A percentile compares a stretch with the other conserved stretches of the same genome.
Conservation (phyloP, 2,329 filamentous ascomycete genomes). For the Xylariomycetidae sp. region DNA sequence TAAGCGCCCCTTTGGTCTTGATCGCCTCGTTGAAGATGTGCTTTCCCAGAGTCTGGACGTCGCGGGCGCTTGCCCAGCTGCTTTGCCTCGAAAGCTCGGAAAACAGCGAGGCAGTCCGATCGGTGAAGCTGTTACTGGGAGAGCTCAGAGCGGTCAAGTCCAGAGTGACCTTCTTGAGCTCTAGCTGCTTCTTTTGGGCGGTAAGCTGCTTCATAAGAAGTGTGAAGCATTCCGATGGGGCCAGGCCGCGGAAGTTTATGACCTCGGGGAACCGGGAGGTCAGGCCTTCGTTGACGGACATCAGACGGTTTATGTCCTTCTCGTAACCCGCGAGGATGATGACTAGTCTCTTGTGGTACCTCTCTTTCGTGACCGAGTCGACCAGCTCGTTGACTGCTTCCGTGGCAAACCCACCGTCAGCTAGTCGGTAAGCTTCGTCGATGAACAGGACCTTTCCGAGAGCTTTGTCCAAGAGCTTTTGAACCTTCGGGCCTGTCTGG, state of each 20-base stretch:
- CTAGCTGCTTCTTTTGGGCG: slow-evolving; percentile 21
- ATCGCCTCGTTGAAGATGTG: slow-evolving; percentile 40
- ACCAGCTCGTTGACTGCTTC: slow-evolving; percentile 51
- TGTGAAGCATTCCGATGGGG: slow-evolving; percentile 35
- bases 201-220: slow-evolving; percentile 32
- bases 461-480: slow-evolving; percentile 44
- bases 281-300: slow-evolving; percentile 58
- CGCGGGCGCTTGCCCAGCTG: slow-evolving; percentile 60
- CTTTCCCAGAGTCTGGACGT: slow-evolving; percentile 52
- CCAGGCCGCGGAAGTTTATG: slow-evolving; percentile 48
- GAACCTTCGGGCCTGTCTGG: slow-evolving; percentile 55
- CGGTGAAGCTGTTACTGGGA: slow-evolving; percentile 16
- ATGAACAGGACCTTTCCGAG: slow-evolving; percentile 66
- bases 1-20: slow-evolving; percentile 9
- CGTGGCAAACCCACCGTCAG: slow-evolving; percentile 49
- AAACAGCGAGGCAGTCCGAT: slow-evolving; percentile 31
- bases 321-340: slow-evolving; percentile 67
- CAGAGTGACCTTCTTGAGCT: slow-evolving; percentile 15
- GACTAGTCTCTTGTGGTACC: slow-evolving; percentile 54
- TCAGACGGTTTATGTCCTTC: slow-evolving; percentile 57
- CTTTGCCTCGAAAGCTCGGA: slow-evolving; percentile 33
- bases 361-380: slow-evolving; percentile 46
- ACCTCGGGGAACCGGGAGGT: slow-evolving; percentile 60
- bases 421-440: slow-evolving; percentile 66
- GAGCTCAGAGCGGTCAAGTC: slow-evolving; percentile 1